Base-by-base conservation (phyloP, 2,329 filamentous ascomycete genomes). In the Beauveria australis region DNA sequence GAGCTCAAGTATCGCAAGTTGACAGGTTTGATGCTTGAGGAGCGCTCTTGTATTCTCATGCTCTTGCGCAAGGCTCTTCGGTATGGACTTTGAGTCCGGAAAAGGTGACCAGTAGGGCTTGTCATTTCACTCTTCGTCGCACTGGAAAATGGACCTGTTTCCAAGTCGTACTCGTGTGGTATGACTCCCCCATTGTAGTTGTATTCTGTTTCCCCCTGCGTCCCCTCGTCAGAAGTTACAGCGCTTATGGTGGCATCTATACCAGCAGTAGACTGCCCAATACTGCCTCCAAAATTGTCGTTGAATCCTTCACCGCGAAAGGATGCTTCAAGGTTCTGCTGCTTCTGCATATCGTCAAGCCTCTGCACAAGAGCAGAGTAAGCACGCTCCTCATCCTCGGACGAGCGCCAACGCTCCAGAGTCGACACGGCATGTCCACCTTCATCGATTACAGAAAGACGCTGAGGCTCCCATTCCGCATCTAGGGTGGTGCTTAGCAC, bases 361-460 rank as follows among this genome's bases (percentile, higher is more conserved):
- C 78, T 76, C 63, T 81, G 81, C 72, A 88, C 82, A n/a, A 89
- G 73, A 1, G 85, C 86, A 6, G 83, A 84, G 66, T 86, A 88
- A 3, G 89, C 78, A 41, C 81, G 78, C 44, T 84, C 78, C 62
- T 82, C 85, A 61, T 86, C 79, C 26, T 84, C 73, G 0, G 74
- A 66, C 57, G 66, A 68, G 44, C 66, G 22, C 53, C 51, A 53
- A 28, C 40, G 16, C 28, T 61, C 58, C 49, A 48, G 16, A 40
- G 60, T 19, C 9, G 43, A 37, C 14, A n/a, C 28, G 65, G 59
- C 64, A 79, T 71, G 69, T 1, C 78, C 78, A 61, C 78, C 77
- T 68, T 88, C 86, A 51, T 82, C 82, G 67, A 89, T 88, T 26
- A 86, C 78, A 2, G 85, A 86, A n/a, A 89, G 73, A 1, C 83